A percentile compares a stretch with the other conserved stretches of the same genome.
Conservation (phyloP, 345 rosid genomes). For the Sonneratia alba region DNA sequence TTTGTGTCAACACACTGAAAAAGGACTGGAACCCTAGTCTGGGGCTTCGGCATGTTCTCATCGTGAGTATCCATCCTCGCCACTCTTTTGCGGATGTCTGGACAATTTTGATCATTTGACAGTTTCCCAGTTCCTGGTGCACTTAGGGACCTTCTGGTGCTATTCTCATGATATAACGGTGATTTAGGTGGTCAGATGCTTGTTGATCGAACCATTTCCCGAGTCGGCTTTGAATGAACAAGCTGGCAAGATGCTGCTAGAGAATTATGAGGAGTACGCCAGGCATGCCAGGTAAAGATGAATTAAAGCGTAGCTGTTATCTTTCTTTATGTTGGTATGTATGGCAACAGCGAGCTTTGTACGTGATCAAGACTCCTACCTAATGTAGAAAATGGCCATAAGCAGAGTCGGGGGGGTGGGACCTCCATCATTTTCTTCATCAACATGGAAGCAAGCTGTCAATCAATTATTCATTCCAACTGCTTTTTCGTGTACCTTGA, state of each 20-base stretch:
- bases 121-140: background rate
- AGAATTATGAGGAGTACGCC: conserved; percentile 92
- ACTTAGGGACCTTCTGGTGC: background rate
- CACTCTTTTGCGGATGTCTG: background rate
- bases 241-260: conserved; percentile 98
- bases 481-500: too few species aligned
- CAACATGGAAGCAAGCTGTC: too few species aligned
- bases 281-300: conserved; percentile 96
- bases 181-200: too few species aligned
- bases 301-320: too few species aligned
- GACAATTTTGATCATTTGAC: background rate
- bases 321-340: conserved; percentile 5
- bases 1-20: conserved; percentile 89
- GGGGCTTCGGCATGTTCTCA: conserved; percentile 81
- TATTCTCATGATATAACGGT: background rate
- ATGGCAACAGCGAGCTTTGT: conserved; percentile 7
- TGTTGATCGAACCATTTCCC: conserved; percentile 93
- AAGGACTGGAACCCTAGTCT: conserved; percentile 99
- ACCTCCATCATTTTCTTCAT: background rate
- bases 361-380: background rate
- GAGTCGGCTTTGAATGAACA: conserved; percentile 97
- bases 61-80: conserved; percentile 43
- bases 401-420: conserved; percentile 2
- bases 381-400: conserved; percentile 3
- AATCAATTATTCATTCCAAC: too few species aligned